phyloP scores from a whole-genome alignment of 2,329 filamentous ascomycete species.

The Alternaria solani region DNA sequence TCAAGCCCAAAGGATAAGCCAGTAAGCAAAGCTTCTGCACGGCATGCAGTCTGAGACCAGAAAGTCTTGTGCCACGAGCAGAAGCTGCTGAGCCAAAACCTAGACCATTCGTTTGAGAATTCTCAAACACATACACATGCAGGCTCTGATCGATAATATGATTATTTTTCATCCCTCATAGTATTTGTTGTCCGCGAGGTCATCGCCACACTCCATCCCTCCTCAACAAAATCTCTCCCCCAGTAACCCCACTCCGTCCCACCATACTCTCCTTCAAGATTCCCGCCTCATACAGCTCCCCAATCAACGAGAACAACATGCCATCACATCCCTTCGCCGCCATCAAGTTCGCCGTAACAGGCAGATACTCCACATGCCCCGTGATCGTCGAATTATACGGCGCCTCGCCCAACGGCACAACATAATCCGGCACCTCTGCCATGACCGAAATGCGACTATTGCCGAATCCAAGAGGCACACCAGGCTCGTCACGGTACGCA shows the following conservation, averaged over 20 bases:
- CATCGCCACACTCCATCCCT: slow-evolving; percentile 1
- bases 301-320: slow-evolving; percentile 63
- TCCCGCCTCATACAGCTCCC: slow-evolving; percentile 60
- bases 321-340: slow-evolving; percentile 69
- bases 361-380: slow-evolving; percentile 59
- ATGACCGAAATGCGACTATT: slow-evolving; percentile 59
- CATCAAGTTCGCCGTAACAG: slow-evolving; percentile 66
- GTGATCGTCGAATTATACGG: slow-evolving; percentile 60
- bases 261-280: slow-evolving; percentile 57
- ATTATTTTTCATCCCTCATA: no score
- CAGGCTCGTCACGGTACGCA: slow-evolving; percentile 53
- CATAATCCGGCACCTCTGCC: slow-evolving; percentile 58
- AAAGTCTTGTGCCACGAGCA: no score
- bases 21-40: no score
- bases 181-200: no score
- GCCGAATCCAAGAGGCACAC: slow-evolving; percentile 58
- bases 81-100: no score
- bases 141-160: no score
- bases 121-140: no score
- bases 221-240: slow-evolving; percentile 52
- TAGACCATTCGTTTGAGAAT: no score
- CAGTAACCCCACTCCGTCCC: slow-evolving; percentile 53
- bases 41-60: no score
- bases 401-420: slow-evolving; percentile 56
- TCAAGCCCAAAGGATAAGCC: no score